Evolutionary conservation across 768 basidiomycete species (phyloP), one percentile per base, ranked within the genome.

Genomic region (Tubosaeta brunneosetosa): DNA sequence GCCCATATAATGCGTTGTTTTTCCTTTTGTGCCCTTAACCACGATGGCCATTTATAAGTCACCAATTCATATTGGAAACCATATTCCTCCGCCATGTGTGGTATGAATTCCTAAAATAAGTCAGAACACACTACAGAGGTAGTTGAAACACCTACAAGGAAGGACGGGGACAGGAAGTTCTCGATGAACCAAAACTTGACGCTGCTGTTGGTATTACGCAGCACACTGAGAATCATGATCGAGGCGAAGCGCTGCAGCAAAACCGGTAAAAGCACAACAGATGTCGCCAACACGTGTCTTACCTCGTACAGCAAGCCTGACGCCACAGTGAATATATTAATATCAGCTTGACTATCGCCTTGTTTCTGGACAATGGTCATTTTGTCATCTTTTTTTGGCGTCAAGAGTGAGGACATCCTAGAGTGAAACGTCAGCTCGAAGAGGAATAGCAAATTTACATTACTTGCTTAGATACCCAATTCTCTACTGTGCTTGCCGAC

Each of bases 151-250:
- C 82, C 61, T 59, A 91, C 93, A 53, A 97, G 72, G 81, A 99
- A 99, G 0, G 94, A 89, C 1, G 95, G 97, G 0, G 95, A 98
- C 13, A 98, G 79, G 80, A 99, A 99, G 73, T 99, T 98, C 67
- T 97, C 91, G 57, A 99, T 98, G 72, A 98, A 98, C 97, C 97
- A 98, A 73, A 98, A 99, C 69, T 99, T 99, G 69, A 99, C 94
- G 26, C 84, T 88, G 62, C 87, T 89, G 17, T 93, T 85, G 16
- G 97, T 98, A 64, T 98, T 95, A 37, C 86, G 85, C 57, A 98
- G 76, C 31, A 99, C 97, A 60, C 93, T 95, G 33, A 97, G 77
- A 51, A 97, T 91, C 97, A 98, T 99, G 73, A 99, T 97, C 9
- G 91, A 92, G 0, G 86, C 94, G 71, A 99, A 98, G 14, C 97